Base-by-base conservation (phyloP, 441 rosid species). In the Lagerstroemia fauriei region DNA sequence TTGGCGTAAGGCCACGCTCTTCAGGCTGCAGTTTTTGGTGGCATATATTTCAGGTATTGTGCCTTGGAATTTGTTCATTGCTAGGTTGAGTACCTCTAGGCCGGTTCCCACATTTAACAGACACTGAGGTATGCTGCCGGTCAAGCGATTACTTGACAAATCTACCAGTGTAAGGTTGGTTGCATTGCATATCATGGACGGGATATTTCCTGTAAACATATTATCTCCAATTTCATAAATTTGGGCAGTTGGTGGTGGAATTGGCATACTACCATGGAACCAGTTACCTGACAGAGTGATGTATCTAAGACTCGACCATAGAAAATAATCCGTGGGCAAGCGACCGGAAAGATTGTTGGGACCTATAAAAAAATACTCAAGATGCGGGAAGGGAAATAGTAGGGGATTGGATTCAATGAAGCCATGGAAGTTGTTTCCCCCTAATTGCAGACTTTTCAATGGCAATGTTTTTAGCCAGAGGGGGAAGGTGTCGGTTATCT, bases 1-100 rank as follows among this genome's bases (percentile, higher is more conserved):
- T 22, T 74, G 73, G 75, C 75, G 79, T 53, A 82, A 75, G 65
- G 79, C 68, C 6, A 85, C 50, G 65, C 77, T 82, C 78, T 76
- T 76, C 75, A 85, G 66, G 56, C n/a, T 46, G 31, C 70, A 65
- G 34, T 65, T 65, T 1, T 65, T 65, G 27, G 34, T 9, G 27
- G 70, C 34, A 22, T 11, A n/a, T 29, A 65, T 65, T 29, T 65
- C 70, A 11, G 70, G 70, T 65, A 65, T 1, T 0, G 34, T 25
- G 70, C 70, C 34, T 10, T 27, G 70, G 17, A 65, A 29, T 10
- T 25, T 13, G 27, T 65, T 29, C 32, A 22, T 65, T 29, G 32
- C 32, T 9, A 65, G 70, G 70, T 2, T 9, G 3, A 65, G 27
- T 27, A 65, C 9, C 70, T 7, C 17, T 10, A 66, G 34, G 18